These are phyloP conservation scores for Saksenaea vasiformis DNA, from an alignment of 371 early-diverging fungal genomes.

Conservation along the genomic window DNA sequence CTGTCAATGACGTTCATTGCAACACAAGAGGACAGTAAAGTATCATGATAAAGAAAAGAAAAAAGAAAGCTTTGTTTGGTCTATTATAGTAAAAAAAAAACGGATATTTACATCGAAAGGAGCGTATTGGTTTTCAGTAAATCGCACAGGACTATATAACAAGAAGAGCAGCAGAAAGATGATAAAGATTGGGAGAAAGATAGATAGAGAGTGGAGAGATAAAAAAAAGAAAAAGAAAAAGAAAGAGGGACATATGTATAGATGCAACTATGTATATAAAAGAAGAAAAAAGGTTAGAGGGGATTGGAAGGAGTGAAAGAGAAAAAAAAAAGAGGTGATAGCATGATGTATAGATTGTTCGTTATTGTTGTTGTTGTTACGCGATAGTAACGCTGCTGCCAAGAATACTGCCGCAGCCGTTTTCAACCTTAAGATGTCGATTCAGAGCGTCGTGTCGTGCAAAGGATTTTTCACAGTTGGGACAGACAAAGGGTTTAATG, in stretches of 20 bases:
- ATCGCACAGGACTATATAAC: neutral
- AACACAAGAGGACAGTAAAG: neutral
- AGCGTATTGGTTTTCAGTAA: neutral
- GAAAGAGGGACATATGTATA: neutral
- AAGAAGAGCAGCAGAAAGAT: neutral
- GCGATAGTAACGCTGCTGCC: neutral
- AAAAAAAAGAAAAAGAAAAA: neutral
- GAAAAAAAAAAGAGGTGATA: too few relatives aligned
- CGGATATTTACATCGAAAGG: slow-evolving; percentile 1
- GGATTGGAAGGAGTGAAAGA: neutral
- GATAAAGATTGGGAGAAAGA: neutral
- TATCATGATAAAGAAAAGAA: neutral
- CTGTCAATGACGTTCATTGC: neutral
- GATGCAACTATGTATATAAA: neutral
- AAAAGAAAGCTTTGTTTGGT: neutral
- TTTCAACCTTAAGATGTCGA: slow-evolving; percentile 68
- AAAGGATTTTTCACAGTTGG: slow-evolving; percentile 54
- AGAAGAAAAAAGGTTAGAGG: neutral
- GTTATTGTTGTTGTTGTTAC: neutral
- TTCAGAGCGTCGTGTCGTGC: slow-evolving; percentile 72
- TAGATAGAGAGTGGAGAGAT: neutral
- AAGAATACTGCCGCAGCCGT: slow-evolving; percentile 41
- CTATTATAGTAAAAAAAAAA: neutral
- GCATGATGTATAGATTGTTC: too few relatives aligned
- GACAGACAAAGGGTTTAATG: slow-evolving; percentile 58